Conservation (phyloP, 495 filamentous ascomycete species). For the Cenococcum geophilum region DNA sequence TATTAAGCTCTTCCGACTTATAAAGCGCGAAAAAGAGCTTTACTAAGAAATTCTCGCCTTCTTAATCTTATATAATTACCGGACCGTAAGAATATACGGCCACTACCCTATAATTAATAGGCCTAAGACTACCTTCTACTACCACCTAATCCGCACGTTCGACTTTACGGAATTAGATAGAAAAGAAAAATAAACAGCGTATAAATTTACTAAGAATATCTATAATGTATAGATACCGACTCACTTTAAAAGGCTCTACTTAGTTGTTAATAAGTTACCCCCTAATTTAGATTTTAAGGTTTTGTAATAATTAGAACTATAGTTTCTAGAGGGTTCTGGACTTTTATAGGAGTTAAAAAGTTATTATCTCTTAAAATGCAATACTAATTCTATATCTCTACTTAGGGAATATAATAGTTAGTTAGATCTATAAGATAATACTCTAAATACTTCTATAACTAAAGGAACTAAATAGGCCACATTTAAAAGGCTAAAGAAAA, state of each 20-base stretch:
- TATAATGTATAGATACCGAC: slow-evolving; percentile 26
- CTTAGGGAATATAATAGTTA: neutral
- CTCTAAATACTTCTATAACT: slow-evolving; percentile 9
- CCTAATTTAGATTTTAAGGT: slow-evolving; percentile 19
- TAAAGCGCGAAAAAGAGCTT: slow-evolving; percentile 39
- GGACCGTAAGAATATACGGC: slow-evolving; percentile 36
- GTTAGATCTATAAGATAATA: slow-evolving; percentile 8
- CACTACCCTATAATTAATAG: slow-evolving; percentile 24
- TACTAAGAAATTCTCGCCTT: slow-evolving; percentile 43
- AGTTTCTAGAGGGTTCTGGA: neutral
- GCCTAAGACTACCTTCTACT: slow-evolving; percentile 33
- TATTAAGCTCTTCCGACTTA: slow-evolving; percentile 36
- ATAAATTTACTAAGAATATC: slow-evolving; percentile 30
- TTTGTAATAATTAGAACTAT: neutral
- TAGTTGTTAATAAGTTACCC: slow-evolving; percentile 13
- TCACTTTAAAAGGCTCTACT: slow-evolving; percentile 30
- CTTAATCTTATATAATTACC: slow-evolving; percentile 45
- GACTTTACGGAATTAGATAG: slow-evolving; percentile 34
- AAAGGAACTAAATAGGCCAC: too few species aligned
- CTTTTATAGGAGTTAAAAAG: neutral
- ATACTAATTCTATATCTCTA: neutral
- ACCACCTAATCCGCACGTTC: slow-evolving; percentile 31
- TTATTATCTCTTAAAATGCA: neutral
- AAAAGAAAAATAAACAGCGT: slow-evolving; percentile 36
- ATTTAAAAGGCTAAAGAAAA: too few species aligned